Conservation (phyloP, 2,329 filamentous ascomycete species). For the Aspergillus fischeri region DNA sequence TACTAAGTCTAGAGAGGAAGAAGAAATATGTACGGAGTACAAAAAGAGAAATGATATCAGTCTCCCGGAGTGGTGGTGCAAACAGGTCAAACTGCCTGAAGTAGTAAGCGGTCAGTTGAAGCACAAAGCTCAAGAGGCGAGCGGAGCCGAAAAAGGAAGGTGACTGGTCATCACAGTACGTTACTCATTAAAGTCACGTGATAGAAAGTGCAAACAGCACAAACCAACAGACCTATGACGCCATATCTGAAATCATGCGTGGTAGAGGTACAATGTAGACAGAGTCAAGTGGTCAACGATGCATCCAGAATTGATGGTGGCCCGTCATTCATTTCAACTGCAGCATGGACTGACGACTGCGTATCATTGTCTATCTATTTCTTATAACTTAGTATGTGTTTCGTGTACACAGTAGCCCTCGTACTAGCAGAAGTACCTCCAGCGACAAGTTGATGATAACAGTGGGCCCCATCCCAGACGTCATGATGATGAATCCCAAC, state of each 20-base stretch:
- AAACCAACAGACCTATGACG: not conserved
- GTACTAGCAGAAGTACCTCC: not conserved
- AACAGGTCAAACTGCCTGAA: too few relatives aligned
- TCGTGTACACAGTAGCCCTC: too few relatives aligned
- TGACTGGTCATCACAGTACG: too few relatives aligned
- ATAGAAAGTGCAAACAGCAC: not conserved
- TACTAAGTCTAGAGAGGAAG: too few relatives aligned
- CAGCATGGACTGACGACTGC: not conserved
- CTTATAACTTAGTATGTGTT: not conserved
- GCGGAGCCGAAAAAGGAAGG: too few relatives aligned
- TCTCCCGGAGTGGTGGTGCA: too few relatives aligned
- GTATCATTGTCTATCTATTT: too few relatives aligned
- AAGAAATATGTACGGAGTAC: too few relatives aligned
- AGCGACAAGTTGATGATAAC: constrained; percentile 10
- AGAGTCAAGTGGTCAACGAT: not conserved
- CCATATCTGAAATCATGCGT: not conserved
- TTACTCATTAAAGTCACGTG: too few relatives aligned
- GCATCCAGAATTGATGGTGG: not conserved
- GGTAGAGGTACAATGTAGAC: not conserved
- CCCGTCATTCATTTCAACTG: not conserved
- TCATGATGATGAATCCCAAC: constrained; percentile 28
- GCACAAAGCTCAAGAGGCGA: too few relatives aligned
- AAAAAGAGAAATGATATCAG: too few relatives aligned
- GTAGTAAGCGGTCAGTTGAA: too few relatives aligned
- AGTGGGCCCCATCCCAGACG: constrained; percentile 15